Percentiles rank a stretch among this genome's conserved stretches.
Conservation (phyloP, 1,284 basidiomycete species). For the Chalciporus sp. region DNA sequence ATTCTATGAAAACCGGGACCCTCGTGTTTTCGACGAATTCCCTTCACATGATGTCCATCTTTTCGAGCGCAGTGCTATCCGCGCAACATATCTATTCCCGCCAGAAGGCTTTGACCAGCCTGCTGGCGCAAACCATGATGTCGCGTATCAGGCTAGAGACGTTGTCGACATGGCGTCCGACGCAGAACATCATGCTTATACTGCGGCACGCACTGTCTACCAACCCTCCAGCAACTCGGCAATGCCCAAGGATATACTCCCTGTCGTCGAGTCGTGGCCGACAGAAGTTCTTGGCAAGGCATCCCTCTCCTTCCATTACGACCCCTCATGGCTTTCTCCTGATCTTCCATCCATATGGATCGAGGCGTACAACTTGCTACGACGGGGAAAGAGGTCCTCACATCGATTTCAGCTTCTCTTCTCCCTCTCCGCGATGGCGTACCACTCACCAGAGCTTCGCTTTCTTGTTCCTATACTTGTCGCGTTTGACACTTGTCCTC, state of each 20-base stretch:
- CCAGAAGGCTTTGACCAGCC: constrained; percentile 1
- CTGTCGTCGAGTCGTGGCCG: constrained; percentile 16
- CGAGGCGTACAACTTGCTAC: constrained; percentile 34
- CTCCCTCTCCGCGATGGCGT: constrained; percentile 36
- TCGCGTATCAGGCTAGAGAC: constrained; percentile 22
- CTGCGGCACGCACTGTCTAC: constrained; percentile 10
- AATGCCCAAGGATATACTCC: constrained; percentile 3
- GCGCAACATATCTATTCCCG: constrained; percentile 13
- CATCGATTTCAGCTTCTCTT: constrained; percentile 34
- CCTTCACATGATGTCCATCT: constrained; percentile 11
- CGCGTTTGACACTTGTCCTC: constrained; percentile 28
- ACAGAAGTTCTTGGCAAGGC: not conserved
- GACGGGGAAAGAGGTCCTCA: constrained; percentile 5
- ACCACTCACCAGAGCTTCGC: constrained; percentile 13
- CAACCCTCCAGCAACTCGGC: not conserved
- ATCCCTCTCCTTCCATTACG: constrained; percentile 21
- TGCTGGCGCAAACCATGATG: constrained; percentile 3
- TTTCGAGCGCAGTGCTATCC: constrained; percentile 15
- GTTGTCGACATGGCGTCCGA: too few relatives aligned
- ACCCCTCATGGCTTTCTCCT: constrained; percentile 21
- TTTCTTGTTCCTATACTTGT: constrained; percentile 33
- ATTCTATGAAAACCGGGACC: constrained; percentile 8
- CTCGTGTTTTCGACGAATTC: constrained; percentile 5
- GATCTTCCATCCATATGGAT: constrained; percentile 32
- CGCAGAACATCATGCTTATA: constrained; percentile 19